Percentiles rank a stretch among this genome's conserved stretches.
Evolutionary conservation across 164 flowering plant genomes (phyloP).

Genomic region (Magnolia changhungtana): DNA sequence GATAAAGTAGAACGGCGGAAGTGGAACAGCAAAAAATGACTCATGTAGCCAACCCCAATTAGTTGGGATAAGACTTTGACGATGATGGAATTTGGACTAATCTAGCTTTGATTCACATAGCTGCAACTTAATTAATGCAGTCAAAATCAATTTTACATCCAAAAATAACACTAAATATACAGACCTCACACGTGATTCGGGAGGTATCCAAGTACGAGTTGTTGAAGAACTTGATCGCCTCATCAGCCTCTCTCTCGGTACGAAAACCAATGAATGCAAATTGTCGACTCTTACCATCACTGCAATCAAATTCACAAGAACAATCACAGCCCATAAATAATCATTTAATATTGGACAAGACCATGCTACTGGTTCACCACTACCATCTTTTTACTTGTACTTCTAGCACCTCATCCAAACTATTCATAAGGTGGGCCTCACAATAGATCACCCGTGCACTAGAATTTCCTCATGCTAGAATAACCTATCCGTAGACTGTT

Average conservation of each 20-base stretch:
- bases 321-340: background rate
- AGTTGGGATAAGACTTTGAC: background rate
- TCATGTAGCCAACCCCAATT: no score
- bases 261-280: conserved; percentile 87
- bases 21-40: no score
- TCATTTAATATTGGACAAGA: no score
- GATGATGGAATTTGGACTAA: background rate
- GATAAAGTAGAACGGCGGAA: no score
- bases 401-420: no score
- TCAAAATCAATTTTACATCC: background rate
- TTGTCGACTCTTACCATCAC: conserved; percentile 91
- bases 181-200: conserved; percentile 76
- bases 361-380: no score
- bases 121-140: background rate
- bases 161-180: conserved; percentile 6
- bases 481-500: no score
- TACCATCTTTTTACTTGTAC: no score
- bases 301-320: conserved; percentile 13
- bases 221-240: conserved; percentile 74
- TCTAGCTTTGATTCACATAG: background rate
- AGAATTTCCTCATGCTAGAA: no score
- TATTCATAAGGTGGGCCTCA: no score
- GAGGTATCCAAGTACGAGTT: conserved; percentile 65
- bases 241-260: conserved; percentile 66
- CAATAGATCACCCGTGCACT: no score